Percentiles rank a stretch among this genome's conserved stretches.
These are phyloP conservation scores for Clitocybe nebularis DNA, from an alignment of 1,284 basidiomycete species.

Conservation along the genomic window DNA sequence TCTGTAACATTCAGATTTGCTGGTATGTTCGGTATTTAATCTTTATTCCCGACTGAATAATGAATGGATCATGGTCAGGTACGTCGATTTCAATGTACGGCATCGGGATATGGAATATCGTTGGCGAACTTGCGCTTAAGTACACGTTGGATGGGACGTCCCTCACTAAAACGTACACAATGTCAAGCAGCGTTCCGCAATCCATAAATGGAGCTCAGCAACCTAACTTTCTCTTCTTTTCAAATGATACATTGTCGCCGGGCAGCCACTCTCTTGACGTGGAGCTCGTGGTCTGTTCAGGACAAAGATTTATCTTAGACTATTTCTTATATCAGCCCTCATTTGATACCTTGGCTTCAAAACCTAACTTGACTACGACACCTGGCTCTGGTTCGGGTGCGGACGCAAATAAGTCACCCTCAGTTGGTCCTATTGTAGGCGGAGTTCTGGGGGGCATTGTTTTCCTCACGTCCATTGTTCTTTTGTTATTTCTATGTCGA, in stretches of 20 bases:
- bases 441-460: too few relatives aligned
- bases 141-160: slow-evolving; percentile 7
- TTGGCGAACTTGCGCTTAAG: background rate
- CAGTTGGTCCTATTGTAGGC: too few relatives aligned
- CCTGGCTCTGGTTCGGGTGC: too few relatives aligned
- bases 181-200: background rate
- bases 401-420: too few relatives aligned
- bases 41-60: too few relatives aligned
- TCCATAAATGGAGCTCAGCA: background rate
- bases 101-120: background rate
- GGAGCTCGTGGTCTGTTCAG: background rate
- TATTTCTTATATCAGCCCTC: slow-evolving; percentile 4
- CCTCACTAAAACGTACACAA: background rate
- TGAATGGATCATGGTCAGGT: background rate
- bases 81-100: background rate
- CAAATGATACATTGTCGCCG: background rate
- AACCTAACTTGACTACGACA: too few relatives aligned
- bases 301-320: background rate
- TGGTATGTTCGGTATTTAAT: background rate
- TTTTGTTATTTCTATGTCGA: too few relatives aligned
- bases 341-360: background rate
- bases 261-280: slow-evolving; percentile 3
- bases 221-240: background rate
- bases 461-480: too few relatives aligned
- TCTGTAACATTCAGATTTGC: slow-evolving; percentile 1